Evolutionary conservation across 2,329 filamentous ascomycete genomes (phyloP).

Genomic region (Mollisia scopiformis): DNA sequence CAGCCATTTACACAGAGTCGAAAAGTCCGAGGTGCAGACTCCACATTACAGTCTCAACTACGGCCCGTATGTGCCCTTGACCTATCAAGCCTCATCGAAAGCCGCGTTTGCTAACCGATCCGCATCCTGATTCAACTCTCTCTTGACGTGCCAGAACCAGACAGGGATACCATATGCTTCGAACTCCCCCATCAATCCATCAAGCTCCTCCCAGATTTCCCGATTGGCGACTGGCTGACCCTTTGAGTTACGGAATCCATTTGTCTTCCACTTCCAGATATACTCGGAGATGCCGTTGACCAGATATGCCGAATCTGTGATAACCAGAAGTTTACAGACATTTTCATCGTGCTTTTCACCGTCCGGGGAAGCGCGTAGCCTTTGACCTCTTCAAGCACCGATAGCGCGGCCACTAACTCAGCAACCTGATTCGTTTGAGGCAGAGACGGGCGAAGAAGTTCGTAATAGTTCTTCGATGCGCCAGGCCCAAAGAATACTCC

Average conservation of each 20-base stretch:
- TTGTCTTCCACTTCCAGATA: slow-evolving; percentile 1
- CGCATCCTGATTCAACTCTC: slow-evolving; percentile 3
- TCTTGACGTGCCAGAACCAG: slow-evolving; percentile 4
- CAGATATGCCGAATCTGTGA: slow-evolving; percentile 3
- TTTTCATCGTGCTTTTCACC: background rate
- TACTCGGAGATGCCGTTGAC: background rate
- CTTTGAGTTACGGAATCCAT: background rate
- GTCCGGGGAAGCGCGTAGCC: background rate
- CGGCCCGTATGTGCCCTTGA: too few relatives aligned
- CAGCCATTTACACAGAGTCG: too few relatives aligned
- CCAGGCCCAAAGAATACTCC: background rate
- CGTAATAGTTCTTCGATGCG: background rate
- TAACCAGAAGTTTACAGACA: background rate
- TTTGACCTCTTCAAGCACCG: background rate
- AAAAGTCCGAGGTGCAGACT: too few relatives aligned
- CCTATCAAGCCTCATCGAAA: background rate
- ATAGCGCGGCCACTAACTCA: background rate
- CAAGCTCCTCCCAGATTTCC: background rate
- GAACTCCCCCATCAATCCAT: background rate
- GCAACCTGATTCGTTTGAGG: slow-evolving; percentile 5
- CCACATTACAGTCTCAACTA: too few relatives aligned
- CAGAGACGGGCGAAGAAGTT: background rate
- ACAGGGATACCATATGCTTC: background rate
- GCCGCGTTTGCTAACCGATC: slow-evolving; percentile 1
- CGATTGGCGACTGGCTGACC: background rate